Evolutionary conservation across 371 early-diverging fungal species (phyloP), one percentile per base, ranked within the genome.

Genomic region (Dichotomocladium elegans): DNA sequence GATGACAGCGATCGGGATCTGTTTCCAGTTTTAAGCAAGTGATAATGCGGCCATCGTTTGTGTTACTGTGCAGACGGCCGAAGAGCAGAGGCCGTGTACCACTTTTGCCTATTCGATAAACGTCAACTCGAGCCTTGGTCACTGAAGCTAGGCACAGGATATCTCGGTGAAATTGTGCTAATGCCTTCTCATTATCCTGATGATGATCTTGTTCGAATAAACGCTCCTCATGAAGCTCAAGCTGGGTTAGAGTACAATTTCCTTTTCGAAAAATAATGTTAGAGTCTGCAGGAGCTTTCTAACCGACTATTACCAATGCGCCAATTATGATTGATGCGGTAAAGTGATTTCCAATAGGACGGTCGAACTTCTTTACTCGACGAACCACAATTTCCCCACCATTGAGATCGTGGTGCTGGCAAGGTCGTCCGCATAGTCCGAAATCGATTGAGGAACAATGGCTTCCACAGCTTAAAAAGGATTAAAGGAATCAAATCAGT

Each of bases 241-340:
- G 40, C 4, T 57, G 50, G 3, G 56, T 46, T 14, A 65, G 61
- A 26, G 42, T 42, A 40, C 69, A 71, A 40, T 74, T 68, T 19
- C 74, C 71, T 64, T 48, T 37, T 24, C 25, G n/a, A n/a, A n/a
- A n/a, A n/a, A n/a, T n/a, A n/a, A n/a, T n/a, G n/a, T n/a, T n/a
- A n/a, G n/a, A n/a, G n/a, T n/a, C n/a, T n/a, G n/a, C n/a, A n/a
- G n/a, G n/a, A n/a, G n/a, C n/a, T n/a, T n/a, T n/a, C n/a, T n/a
- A n/a, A n/a, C n/a, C n/a, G n/a, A n/a, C n/a, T n/a, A 29, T 49
- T 74, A 66, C 75, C 75, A 34, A 61, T 53, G 25, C 61, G 50
- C 79, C 79, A 78, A 26, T 75, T 78, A 28, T 75, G 73, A 37
- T 64, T 70, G 12, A 69, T 51, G 24, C 61, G 59, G 47, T 74